Base-by-base conservation (phyloP, 2,329 filamentous ascomycete genomes). In the Curvularia sp. region DNA sequence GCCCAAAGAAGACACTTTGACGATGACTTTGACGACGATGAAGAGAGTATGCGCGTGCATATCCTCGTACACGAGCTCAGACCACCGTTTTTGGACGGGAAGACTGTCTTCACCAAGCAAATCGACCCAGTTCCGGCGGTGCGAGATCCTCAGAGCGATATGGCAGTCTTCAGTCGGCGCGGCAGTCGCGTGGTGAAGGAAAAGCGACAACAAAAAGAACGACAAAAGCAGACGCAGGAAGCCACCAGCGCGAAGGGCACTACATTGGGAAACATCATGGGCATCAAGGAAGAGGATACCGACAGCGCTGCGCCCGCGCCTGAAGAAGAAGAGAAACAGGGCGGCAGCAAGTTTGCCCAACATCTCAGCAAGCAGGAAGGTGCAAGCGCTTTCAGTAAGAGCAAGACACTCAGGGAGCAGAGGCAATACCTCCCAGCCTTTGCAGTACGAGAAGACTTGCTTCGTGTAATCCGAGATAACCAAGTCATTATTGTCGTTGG, bases 91-190 rank as follows among this genome's bases (percentile, higher is more conserved):
- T 81, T 99, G 48, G 94, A 99, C 78, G 95, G 95, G 24, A 88
- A 93, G 68, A 98, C 90, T 20, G 90, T 99, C 57, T 99, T 99
- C 75, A 99, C 95, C 3, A 98, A 97, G 77, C 96, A 99, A 77
- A 77, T 98, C 22, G 95, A 99, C 58, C 96, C 95, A 0, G 91
- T 99, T 0, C 92, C 94, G 0, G 96, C 95, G 0, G 91, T 99
- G 13, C 86, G 90, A 52, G 95, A 99, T 75, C 89, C 91, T 26
- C 94, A 98, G 78, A 99, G 96, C 74, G 95, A 99, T 73, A 97
- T 99, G 95, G 95, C 95, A 1, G 93, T 99, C 1, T 98, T 98
- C 70, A 96, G 93, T 79, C 86, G 94, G 43, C 97, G 97, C 75
- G 95, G 95, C 0, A 98, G 94, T 74, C 90, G 88, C 68, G 93